These are phyloP conservation scores for Penicillium psychrofluorescens DNA, from an alignment of 495 filamentous ascomycete species.

Conservation along the genomic window DNA sequence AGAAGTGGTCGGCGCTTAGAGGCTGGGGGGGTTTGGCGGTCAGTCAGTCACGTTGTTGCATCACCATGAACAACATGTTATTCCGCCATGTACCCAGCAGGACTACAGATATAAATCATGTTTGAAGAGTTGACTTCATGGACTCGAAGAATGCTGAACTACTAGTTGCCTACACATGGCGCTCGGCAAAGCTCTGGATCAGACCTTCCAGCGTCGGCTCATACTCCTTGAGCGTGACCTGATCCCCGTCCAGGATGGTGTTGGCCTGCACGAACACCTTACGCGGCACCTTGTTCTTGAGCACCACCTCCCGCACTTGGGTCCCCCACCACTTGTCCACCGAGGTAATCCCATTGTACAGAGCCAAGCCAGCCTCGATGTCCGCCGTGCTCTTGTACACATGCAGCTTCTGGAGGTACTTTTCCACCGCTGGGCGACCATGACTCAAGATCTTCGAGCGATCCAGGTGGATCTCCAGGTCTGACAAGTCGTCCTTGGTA, in stretches of 20 bases:
- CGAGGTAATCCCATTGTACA: constrained; percentile 76
- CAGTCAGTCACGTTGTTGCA: neutral
- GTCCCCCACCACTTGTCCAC: constrained; percentile 77
- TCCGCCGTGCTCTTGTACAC: constrained; percentile 91
- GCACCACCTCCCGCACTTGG: constrained; percentile 68
- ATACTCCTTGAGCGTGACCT: constrained; percentile 81
- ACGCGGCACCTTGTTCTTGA: constrained; percentile 80
- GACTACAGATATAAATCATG: too few relatives aligned
- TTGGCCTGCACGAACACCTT: constrained; percentile 97
- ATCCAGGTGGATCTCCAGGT: constrained; percentile 74
- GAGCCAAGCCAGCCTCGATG: constrained; percentile 58
- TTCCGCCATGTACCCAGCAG: too few relatives aligned
- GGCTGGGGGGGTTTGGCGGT: constrained; percentile 3
- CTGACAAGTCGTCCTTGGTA: constrained; percentile 66
- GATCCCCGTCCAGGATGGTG: constrained; percentile 66
- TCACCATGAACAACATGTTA: too few relatives aligned
- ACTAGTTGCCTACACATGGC: constrained; percentile 44
- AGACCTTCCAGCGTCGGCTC: constrained; percentile 78
- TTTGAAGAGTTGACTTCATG: neutral
- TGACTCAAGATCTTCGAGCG: constrained; percentile 71
- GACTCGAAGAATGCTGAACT: neutral
- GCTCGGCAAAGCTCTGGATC: constrained; percentile 85
- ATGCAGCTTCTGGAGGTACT: constrained; percentile 87
- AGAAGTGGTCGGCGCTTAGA: constrained; percentile 15
- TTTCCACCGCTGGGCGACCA: constrained; percentile 67